phyloP scores from a whole-genome alignment of 225 moss, liverwort and hornwort genomes.

The Physcomitrellopsis africana region DNA sequence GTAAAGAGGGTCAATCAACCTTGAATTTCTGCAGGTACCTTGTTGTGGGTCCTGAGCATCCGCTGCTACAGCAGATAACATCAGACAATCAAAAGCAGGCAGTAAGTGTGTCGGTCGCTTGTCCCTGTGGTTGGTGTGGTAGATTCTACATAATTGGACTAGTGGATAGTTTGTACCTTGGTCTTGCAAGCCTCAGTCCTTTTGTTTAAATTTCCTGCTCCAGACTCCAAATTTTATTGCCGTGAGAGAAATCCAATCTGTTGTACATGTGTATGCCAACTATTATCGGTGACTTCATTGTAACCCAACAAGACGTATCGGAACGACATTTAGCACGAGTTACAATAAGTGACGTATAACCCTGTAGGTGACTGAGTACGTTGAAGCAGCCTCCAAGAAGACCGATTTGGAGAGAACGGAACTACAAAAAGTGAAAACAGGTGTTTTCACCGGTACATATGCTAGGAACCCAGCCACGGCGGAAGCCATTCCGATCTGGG shows the following conservation, averaged over 20 bases:
- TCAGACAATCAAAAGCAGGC: slow-evolving; percentile 56
- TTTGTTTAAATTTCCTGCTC: not conserved
- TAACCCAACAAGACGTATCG: not conserved
- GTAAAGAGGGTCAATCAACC: slow-evolving; percentile 9
- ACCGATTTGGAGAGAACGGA: slow-evolving; percentile 96
- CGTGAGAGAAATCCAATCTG: not conserved
- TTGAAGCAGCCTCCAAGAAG: slow-evolving; percentile 84
- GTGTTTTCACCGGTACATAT: slow-evolving; percentile 77
- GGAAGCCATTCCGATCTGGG: slow-evolving; percentile 90
- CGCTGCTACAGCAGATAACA: slow-evolving; percentile 59
- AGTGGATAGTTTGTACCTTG: not conserved
- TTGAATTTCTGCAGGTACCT: slow-evolving; percentile 68
- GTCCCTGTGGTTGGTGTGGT: slow-evolving; percentile 7
- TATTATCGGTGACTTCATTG: not conserved
- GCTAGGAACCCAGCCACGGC: slow-evolving; percentile 84
- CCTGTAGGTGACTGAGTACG: slow-evolving; percentile 73
- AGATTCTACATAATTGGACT: not conserved
- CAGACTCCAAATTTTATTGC: not conserved
- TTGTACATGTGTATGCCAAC: not conserved
- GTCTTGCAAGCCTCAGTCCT: slow-evolving; percentile 7
- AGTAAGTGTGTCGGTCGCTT: slow-evolving; percentile 45
- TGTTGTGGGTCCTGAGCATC: slow-evolving; percentile 92
- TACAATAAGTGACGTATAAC: not conserved
- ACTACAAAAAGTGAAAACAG: slow-evolving; percentile 92
- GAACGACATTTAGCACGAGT: slow-evolving; percentile 8